A percentile compares a stretch with the other conserved stretches of the same genome.
Evolutionary conservation across 352 stramenopile species (phyloP).

Genomic region (Pythium coloratum): DNA sequence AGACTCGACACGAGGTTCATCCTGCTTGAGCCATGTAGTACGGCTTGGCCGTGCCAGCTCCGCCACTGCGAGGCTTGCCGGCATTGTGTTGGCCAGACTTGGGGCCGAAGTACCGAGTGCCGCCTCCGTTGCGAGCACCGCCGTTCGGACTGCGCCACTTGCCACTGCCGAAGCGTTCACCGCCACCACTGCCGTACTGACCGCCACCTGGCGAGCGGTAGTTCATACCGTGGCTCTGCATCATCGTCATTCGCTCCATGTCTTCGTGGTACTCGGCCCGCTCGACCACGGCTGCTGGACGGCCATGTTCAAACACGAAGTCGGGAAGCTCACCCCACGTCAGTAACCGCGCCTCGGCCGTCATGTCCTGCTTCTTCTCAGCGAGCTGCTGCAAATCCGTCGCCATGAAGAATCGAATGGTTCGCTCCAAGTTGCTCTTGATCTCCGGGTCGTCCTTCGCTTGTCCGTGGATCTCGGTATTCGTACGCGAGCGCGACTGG

Average conservation of each 20-base stretch:
- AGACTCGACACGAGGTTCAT: conserved; percentile 7
- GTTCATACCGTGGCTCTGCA: conserved; percentile 24
- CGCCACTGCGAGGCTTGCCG: conserved; percentile 10
- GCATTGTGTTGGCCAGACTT: conserved; percentile 10
- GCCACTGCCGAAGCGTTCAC: conserved; percentile 32
- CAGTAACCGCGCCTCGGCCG: conserved; percentile 46
- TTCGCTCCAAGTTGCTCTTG: conserved; percentile 68
- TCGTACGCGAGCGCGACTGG: conserved; percentile 39
- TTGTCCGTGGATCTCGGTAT: conserved; percentile 33
- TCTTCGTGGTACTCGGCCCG: conserved; percentile 62
- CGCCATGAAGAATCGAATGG: conserved; percentile 81
- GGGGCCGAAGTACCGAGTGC: conserved; percentile 20
- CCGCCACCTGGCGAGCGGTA: conserved; percentile 19
- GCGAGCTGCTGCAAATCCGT: conserved; percentile 84
- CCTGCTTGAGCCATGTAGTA: conserved; percentile 28
- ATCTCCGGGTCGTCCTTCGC: conserved; percentile 64
- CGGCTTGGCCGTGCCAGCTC: conserved; percentile 17
- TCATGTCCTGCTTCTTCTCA: conserved; percentile 71
- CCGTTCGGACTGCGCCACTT: conserved; percentile 47
- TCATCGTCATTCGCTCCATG: conserved; percentile 55
- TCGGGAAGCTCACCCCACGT: conserved; percentile 64
- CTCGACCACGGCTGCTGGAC: conserved; percentile 45
- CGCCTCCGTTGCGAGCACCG: conserved; percentile 13
- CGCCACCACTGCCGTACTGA: conserved; percentile 13
- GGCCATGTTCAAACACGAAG: conserved; percentile 68